phyloP scores from a whole-genome alignment of 2,329 filamentous ascomycete genomes.

The Aspergillus sp. region DNA sequence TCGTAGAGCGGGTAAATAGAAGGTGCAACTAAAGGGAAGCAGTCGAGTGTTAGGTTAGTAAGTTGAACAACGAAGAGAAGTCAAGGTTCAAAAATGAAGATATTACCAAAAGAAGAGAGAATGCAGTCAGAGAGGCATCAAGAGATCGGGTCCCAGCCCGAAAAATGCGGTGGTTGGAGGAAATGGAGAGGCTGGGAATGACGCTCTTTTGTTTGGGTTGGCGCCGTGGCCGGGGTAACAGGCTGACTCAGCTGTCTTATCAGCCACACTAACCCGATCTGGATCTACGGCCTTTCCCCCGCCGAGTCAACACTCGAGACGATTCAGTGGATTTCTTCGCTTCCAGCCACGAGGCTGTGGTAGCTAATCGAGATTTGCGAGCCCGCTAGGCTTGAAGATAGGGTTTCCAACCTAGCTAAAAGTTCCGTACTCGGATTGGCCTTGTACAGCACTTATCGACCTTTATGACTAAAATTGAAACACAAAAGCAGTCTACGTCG shows the following conservation, averaged over 20 bases:
- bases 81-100: neutral
- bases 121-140: constrained; percentile 9
- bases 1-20: neutral
- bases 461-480: neutral
- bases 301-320: neutral
- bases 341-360: neutral
- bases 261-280: constrained; percentile 1
- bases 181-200: constrained; percentile 35
- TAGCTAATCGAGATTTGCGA: neutral
- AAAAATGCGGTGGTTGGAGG: constrained; percentile 42
- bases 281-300: neutral
- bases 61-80: neutral
- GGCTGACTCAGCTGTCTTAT: constrained; percentile 28
- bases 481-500: too few relatives aligned
- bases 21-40: neutral
- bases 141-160: constrained; percentile 15
- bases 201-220: constrained; percentile 27
- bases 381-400: neutral
- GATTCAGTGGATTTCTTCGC: too few relatives aligned
- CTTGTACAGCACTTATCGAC: neutral
- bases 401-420: neutral
- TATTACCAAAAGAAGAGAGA: neutral
- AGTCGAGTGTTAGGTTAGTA: constrained; percentile 14
- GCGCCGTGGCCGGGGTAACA: constrained; percentile 27
- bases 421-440: neutral